These are phyloP conservation scores for Grosmannia huntii DNA, from an alignment of 2,329 filamentous ascomycete species.

Conservation along the genomic window DNA sequence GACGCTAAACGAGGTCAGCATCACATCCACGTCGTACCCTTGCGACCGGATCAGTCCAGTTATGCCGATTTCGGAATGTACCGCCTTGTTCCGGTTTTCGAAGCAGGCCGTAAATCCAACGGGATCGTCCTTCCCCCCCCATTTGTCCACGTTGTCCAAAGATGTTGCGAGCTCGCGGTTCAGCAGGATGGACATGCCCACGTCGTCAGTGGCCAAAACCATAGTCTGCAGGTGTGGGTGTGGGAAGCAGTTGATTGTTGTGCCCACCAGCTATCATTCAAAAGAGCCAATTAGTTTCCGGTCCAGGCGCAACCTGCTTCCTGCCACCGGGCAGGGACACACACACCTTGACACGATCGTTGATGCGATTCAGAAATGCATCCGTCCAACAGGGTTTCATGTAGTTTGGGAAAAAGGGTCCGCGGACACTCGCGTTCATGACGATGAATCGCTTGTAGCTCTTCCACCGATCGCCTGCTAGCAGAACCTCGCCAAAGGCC, in stretches of 20 bases:
- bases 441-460: constrained; percentile 23
- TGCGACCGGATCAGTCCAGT: constrained; percentile 16
- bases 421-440: constrained; percentile 22
- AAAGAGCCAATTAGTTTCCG: too few species aligned
- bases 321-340: too few species aligned
- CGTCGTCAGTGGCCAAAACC: constrained; percentile 24
- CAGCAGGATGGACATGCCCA: constrained; percentile 23
- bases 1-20: constrained; percentile 20
- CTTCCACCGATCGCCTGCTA: constrained; percentile 18
- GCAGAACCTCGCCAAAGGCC: constrained; percentile 22
- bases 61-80: constrained; percentile 20
- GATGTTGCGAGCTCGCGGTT: constrained; percentile 15
- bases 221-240: constrained; percentile 23
- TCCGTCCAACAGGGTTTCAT: constrained; percentile 23
- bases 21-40: constrained; percentile 21
- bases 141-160: constrained; percentile 11
- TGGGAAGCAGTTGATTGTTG: constrained; percentile 23
- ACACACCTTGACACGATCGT: constrained; percentile 18
- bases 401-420: constrained; percentile 24
- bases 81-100: constrained; percentile 13
- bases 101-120: constrained; percentile 21
- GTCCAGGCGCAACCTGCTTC: too few species aligned
- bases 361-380: constrained; percentile 19
- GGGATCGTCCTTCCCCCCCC: constrained; percentile 14
- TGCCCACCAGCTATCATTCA: constrained; percentile 18